Evolutionary conservation across 1,139 yeast genomes (phyloP).

Genomic region (Pichia sp.): DNA sequence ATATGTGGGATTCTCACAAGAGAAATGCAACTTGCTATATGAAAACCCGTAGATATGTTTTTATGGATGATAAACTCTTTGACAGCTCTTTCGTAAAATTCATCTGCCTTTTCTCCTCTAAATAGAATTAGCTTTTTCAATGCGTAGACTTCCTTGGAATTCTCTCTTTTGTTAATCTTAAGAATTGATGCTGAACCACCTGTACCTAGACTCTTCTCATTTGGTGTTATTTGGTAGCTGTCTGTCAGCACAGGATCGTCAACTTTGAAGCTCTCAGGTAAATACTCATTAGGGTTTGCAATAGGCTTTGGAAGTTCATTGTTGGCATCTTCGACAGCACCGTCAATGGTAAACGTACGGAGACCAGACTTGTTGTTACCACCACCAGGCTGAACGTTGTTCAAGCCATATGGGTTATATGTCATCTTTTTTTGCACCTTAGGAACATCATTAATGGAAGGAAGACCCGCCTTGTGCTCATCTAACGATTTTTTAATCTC

Average conservation of each 20-base stretch:
- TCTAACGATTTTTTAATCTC: slow-evolving; percentile 10
- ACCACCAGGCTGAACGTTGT: slow-evolving; percentile 7
- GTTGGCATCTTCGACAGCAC: slow-evolving; percentile 31
- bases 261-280: slow-evolving; percentile 51
- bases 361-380: neutral
- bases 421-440: slow-evolving; percentile 20
- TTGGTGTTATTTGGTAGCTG: slow-evolving; percentile 48
- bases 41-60: slow-evolving; percentile 45
- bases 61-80: slow-evolving; percentile 63
- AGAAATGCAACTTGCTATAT: slow-evolving; percentile 54
- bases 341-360: slow-evolving; percentile 13
- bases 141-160: slow-evolving; percentile 37
- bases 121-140: slow-evolving; percentile 60
- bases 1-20: slow-evolving; percentile 53
- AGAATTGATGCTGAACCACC: slow-evolving; percentile 69
- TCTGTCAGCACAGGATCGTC: slow-evolving; percentile 47
- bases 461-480: slow-evolving; percentile 21
- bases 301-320: slow-evolving; percentile 57
- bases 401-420: slow-evolving; percentile 28
- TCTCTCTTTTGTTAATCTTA: slow-evolving; percentile 20
- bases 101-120: slow-evolving; percentile 56
- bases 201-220: slow-evolving; percentile 46
- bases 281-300: slow-evolving; percentile 56
- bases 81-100: slow-evolving; percentile 59
- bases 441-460: slow-evolving; percentile 21